Evolutionary conservation across 805 yeast genomes (phyloP), one percentile per base, ranked within the genome.

Genomic region (Candida jianshihensis): DNA sequence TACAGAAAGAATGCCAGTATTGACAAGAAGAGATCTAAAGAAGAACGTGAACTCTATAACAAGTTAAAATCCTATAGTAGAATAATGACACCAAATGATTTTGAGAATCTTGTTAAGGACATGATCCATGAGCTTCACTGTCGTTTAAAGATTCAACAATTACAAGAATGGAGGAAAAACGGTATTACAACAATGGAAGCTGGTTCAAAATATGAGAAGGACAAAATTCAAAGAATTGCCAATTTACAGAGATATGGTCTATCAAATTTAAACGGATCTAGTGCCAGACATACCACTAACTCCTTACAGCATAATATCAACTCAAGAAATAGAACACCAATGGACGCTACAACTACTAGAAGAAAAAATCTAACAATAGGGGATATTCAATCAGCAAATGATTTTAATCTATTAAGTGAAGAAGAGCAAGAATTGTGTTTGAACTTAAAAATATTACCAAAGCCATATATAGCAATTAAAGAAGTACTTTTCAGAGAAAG

Each of bases 381-480:
- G 44, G 92, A 84, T 49, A 81, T 84, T 18, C 71, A 79, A 31
- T 82, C 78, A 46, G 80, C 95, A 0, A 74, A 88, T 2, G 97
- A 92, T 55, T 84, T 73, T 41, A 88, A 85, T 28, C 61, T 92
- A 38, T 64, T 92, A 33, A 81, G 94, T 1, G 74, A 78, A n/a
- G 96, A 86, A 38, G 99, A 92, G 56, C 90, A 82, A 56, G 77
- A 75, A 37, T 61, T 92, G 32, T 94, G 98, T 61, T 70, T 89
- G 5, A 82, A 78, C 33, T 66, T 94, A 42, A 75, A 95, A 43
- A 81, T 94, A 10, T 61, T 83, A 38, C 98, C 99, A 13, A 90
- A 92, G 57, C 95, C 97, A 4, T 92, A 90, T 53, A 64, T 92
- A 42, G 96, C 95, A 3, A 85, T 92, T 44, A 92, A 92, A 54